phyloP scores from a whole-genome alignment of 805 yeast species.

The Candida jianshihensis region DNA sequence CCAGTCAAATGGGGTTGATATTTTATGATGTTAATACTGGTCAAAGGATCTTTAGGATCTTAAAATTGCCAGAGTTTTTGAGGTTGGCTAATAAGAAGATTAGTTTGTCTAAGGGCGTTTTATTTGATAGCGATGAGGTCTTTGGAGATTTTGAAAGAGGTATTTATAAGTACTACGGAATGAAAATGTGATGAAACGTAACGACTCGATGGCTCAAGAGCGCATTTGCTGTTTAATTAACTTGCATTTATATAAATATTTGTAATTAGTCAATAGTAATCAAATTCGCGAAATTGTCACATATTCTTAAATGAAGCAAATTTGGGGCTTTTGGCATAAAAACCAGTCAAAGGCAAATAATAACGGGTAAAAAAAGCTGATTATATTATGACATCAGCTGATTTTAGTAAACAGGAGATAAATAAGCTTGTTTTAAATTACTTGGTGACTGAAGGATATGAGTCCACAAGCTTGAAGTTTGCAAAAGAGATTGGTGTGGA shows the following conservation, averaged over 20 bases:
- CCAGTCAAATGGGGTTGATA: constrained; percentile 30
- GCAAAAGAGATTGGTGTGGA: constrained; percentile 22
- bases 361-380: not conserved
- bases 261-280: too few species aligned
- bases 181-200: constrained; percentile 27
- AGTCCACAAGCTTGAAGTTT: constrained; percentile 49
- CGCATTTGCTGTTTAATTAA: too few species aligned
- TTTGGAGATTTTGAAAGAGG: constrained; percentile 39
- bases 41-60: constrained; percentile 39
- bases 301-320: too few species aligned
- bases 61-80: constrained; percentile 32
- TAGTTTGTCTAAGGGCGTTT: constrained; percentile 28
- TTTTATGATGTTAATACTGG: constrained; percentile 62
- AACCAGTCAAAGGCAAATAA: too few species aligned
- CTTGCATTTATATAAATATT: too few species aligned
- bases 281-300: too few species aligned
- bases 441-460: constrained; percentile 72
- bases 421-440: constrained; percentile 55
- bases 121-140: constrained; percentile 29
- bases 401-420: constrained; percentile 2
- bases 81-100: constrained; percentile 33
- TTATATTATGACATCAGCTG: not conserved
- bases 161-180: constrained; percentile 35
- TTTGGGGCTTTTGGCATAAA: too few species aligned
- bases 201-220: too few species aligned